Base-by-base conservation (phyloP, 2,329 filamentous ascomycete species). In the Microdochium trichocladiopsis region DNA sequence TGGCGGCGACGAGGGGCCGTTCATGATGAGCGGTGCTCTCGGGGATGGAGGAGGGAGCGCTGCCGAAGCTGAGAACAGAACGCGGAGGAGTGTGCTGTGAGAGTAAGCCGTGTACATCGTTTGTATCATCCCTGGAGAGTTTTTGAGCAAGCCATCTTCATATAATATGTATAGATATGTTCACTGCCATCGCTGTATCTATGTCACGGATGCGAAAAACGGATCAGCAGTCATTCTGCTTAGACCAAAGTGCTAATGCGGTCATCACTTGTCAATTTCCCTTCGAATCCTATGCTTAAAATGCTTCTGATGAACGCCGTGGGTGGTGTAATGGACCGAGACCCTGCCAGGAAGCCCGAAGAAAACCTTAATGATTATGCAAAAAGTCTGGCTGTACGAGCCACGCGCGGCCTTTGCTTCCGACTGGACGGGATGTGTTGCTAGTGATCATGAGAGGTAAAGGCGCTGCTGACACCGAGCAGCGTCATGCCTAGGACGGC, bases 401-500 rank as follows among this genome's bases (percentile, higher is more conserved):
- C n/a, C n/a, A n/a, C n/a, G n/a, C n/a, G n/a, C n/a, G n/a, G n/a
- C n/a, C n/a, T n/a, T n/a, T n/a, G n/a, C 28, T 31, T 14, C 28
- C 8, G 14, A 31, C 14, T 18, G n/a, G 37, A 8, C 16, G n/a
- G n/a, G n/a, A 22, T 8, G 8, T 25, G 12, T 25, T 3, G 25
- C 21, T 23, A 48, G 25, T 48, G 47, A n/a, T 23, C 16, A 23
- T 48, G 25, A 10, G 47, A 48, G 23, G 90, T 92, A 57, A 96
- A 75, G 36, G 92, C 90, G 69, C 85, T 90, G 68, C 89, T 95
- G 50, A 94, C 58, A 0, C 92, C 93, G 71, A 99, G 74, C 53
- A 97, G 72, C 0, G 83, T 84, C 92, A 97, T 97, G 1, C 94
- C 89, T 23, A 88, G 63, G 71, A 95, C 94, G 8, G 84, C 90